phyloP scores from a whole-genome alignment of 2,329 filamentous ascomycete species.

The Monosporascus ibericus region DNA sequence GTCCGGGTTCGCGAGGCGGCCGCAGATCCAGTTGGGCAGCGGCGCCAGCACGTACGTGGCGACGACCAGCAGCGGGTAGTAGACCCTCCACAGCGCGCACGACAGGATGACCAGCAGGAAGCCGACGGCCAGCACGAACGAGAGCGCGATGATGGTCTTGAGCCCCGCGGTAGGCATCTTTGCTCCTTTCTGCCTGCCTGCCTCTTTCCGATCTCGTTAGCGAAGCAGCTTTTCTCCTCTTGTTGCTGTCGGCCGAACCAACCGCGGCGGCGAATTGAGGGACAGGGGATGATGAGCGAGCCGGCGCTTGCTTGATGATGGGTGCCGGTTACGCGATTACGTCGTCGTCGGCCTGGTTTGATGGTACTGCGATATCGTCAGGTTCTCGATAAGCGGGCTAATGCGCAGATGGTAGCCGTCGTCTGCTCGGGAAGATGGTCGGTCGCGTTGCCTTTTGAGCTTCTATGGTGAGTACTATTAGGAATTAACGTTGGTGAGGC shows the following conservation, averaged over 20 bases:
- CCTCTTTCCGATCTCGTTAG: neutral
- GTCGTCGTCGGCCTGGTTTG: neutral
- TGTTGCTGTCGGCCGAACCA: neutral
- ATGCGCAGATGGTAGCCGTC: too few relatives aligned
- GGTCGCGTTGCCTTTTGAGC: too few relatives aligned
- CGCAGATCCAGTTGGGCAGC: conserved; percentile 93
- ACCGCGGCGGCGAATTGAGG: neutral
- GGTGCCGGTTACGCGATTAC: too few relatives aligned
- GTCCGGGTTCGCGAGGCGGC: conserved; percentile 82
- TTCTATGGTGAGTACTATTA: neutral
- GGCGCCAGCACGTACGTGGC: conserved; percentile 92
- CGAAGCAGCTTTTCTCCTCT: neutral
- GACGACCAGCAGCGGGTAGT: conserved; percentile 91
- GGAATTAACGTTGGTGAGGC: neutral
- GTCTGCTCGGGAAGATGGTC: too few relatives aligned
- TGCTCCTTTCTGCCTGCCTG: conserved; percentile 11
- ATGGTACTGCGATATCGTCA: neutral
- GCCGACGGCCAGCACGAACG: conserved; percentile 96
- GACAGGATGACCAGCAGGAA: conserved; percentile 99
- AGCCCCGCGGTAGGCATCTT: conserved; percentile 75
- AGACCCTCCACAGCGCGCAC: conserved; percentile 89
- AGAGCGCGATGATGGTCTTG: conserved; percentile 98
- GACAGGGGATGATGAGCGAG: too few relatives aligned
- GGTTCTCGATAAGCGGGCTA: neutral
- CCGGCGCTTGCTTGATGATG: too few relatives aligned